Evolutionary conservation across 805 yeast genomes (phyloP), one percentile per base, ranked within the genome.

Genomic region (Wickerhamiella kurtzmanii): DNA sequence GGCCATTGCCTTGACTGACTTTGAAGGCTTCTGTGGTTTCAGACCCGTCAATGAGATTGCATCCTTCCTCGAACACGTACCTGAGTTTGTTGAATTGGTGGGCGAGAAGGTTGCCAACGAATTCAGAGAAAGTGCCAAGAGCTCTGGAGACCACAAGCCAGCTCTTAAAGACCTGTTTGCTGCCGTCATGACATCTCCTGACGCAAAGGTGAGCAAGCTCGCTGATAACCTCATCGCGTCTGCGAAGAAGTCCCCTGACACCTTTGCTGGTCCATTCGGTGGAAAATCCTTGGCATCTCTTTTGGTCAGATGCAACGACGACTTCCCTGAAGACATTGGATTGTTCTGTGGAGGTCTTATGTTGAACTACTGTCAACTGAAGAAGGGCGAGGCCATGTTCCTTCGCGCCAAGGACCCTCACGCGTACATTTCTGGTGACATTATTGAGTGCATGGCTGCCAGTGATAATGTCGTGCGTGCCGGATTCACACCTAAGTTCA

Each of bases 381-480:
- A 76, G 36, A 75, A 85, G 11, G 99, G 99, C 52, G 95, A 92
- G 69, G 97, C 96, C 48, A 87, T 92, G 80, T 92, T 88, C 62
- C 73, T 92, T 63, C 86, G 85, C 61, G 97, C 98, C 40, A 85
- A 86, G 67, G 96, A 88, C 65, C 97, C 97, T 21, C 99, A 92
- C 66, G 98, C 98, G 32, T 92, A 92, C 67, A 89, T 92, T 51
- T 74, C 81, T 47, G 99, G 99, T 55, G 97, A 92, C 65, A 92
- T 92, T 56, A 88, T 92, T 60, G 99, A 92, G 71, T 92, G 98
- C 71, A 92, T 92, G 99, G 98, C 98, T 39, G 96, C 98, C 6
- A 81, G 94, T 37, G 99, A 92, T 65, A 92, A 92, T 60, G 99
- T 92, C 48, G 96, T 92, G 44, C 78, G 99, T 65, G 95, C 96